phyloP scores from a whole-genome alignment of 129 eudicot genomes.

The Sambucus nigra region DNA sequence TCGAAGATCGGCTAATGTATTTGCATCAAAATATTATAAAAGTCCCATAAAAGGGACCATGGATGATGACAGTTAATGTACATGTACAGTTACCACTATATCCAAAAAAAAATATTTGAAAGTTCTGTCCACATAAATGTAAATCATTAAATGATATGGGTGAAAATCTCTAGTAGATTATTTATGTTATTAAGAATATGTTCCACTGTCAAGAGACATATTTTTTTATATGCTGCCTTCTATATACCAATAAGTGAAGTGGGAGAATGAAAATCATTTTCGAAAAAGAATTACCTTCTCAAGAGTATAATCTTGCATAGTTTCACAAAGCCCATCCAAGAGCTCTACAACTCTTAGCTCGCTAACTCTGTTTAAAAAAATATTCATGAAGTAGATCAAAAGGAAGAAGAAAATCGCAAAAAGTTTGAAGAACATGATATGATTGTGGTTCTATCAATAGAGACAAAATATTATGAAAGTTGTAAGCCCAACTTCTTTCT shows the following conservation, averaged over 20 bases:
- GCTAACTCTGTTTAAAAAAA: conserved; percentile 52
- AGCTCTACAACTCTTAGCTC: conserved; percentile 96
- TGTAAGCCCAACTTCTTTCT: not conserved
- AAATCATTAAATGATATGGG: too few species aligned
- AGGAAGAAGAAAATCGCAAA: not conserved
- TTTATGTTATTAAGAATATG: too few species aligned
- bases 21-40: not conserved
- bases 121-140: not conserved
- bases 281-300: conserved; percentile 46
- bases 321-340: conserved; percentile 94
- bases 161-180: too few species aligned
- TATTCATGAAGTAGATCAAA: too few species aligned
- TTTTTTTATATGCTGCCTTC: too few species aligned
- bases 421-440: too few species aligned
- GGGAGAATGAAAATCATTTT: not conserved
- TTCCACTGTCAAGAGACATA: too few species aligned
- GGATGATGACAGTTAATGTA: not conserved
- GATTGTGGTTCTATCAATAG: not conserved
- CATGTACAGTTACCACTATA: conserved; percentile 5
- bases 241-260: not conserved
- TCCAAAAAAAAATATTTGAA: not conserved
- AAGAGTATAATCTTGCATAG: conserved; percentile 95
- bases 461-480: not conserved
- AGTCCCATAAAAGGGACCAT: conserved; percentile 3
- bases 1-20: not conserved